These are phyloP conservation scores for Suillus americanus DNA, from an alignment of 768 basidiomycete species.

Conservation along the genomic window DNA sequence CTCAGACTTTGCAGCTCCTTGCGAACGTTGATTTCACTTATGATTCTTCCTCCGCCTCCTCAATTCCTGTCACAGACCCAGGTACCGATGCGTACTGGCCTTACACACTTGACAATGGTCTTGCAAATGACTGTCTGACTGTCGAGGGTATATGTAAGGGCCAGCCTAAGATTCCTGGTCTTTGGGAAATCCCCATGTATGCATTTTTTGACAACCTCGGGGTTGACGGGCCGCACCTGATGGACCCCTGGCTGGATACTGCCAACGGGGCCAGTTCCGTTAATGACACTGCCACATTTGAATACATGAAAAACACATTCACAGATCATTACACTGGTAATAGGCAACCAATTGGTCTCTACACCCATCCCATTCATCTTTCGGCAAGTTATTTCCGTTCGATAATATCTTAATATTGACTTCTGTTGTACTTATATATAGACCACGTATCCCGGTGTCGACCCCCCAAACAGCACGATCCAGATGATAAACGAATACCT, in stretches of 20 bases:
- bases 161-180: constrained; percentile 67
- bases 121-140: constrained; percentile 74
- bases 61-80: constrained; percentile 64
- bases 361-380: constrained; percentile 80
- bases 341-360: constrained; percentile 77
- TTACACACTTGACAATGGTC: constrained; percentile 75
- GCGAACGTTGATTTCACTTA: constrained; percentile 62
- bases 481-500: constrained; percentile 77
- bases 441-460: constrained; percentile 62
- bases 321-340: constrained; percentile 71
- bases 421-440: constrained; percentile 20
- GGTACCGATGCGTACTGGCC: constrained; percentile 81
- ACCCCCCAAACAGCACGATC: constrained; percentile 52
- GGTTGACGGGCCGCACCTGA: constrained; percentile 59
- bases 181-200: constrained; percentile 89
- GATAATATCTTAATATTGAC: background rate
- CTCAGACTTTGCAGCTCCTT: constrained; percentile 60
- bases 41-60: constrained; percentile 62
- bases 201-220: constrained; percentile 67
- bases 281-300: constrained; percentile 64
- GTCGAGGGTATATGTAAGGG: constrained; percentile 62
- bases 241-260: constrained; percentile 81
- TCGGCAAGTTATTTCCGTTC: constrained; percentile 36
- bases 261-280: constrained; percentile 50
- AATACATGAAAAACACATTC: constrained; percentile 75